Conservation (phyloP, 2,329 filamentous ascomycete genomes). For the Botrytis tulipae region DNA sequence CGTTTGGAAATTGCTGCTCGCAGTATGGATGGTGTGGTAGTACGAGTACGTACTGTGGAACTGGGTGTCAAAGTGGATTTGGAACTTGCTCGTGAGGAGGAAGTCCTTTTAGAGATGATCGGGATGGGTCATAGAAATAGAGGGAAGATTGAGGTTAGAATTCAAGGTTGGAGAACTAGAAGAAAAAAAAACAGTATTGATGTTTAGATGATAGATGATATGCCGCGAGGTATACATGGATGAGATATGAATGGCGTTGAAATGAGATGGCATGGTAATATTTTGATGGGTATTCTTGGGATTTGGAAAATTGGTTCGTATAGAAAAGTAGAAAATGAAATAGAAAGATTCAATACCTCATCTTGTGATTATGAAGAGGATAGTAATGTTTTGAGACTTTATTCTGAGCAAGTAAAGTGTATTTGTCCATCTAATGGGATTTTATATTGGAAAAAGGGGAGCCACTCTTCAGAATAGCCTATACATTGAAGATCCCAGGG, state of each 20-base stretch:
- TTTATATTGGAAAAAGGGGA: background rate
- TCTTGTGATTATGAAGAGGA: background rate
- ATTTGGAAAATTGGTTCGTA: no score
- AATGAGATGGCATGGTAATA: background rate
- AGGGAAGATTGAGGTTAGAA: background rate
- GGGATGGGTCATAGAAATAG: background rate
- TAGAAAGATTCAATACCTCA: background rate
- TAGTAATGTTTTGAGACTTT: background rate
- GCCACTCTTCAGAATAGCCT: background rate
- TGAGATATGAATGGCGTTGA: background rate
- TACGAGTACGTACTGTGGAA: background rate
- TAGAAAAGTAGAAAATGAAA: background rate
- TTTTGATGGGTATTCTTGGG: background rate
- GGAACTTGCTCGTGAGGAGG: conserved; percentile 8
- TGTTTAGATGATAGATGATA: background rate
- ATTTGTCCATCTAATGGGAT: background rate
- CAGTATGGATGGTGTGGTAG: conserved; percentile 10
- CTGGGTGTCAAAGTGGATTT: conserved; percentile 14
- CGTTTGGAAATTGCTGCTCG: conserved; percentile 12
- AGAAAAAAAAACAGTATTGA: no score
- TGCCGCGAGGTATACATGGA: background rate
- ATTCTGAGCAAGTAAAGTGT: background rate
- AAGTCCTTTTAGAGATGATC: background rate
- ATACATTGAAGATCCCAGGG: background rate
- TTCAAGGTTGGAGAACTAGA: no score